Percentiles rank a stretch among this genome's conserved stretches.
phyloP scores from a whole-genome alignment of 495 filamentous ascomycete genomes.

The Podospora comata region DNA sequence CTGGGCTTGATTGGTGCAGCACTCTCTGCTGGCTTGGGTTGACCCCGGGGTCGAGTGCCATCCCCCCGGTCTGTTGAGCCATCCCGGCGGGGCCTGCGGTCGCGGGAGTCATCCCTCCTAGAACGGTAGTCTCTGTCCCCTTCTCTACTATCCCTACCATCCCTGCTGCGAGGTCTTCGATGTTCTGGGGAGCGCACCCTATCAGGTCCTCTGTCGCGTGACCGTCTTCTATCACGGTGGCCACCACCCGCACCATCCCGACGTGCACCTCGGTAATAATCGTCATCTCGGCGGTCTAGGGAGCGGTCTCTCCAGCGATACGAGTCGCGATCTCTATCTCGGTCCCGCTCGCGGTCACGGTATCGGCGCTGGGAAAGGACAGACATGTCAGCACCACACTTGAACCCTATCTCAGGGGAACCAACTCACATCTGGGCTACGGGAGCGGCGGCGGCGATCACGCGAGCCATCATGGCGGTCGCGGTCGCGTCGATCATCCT shows the following conservation, averaged over 20 bases:
- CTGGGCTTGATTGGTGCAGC: slow-evolving; percentile 40
- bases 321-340: slow-evolving; percentile 55
- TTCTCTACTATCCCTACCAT: slow-evolving; percentile 42
- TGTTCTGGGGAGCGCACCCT: slow-evolving; percentile 38
- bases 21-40: slow-evolving; percentile 38
- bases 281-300: slow-evolving; percentile 69
- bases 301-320: slow-evolving; percentile 72
- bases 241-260: slow-evolving; percentile 25
- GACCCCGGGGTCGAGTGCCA: slow-evolving; percentile 57
- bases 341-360: slow-evolving; percentile 48
- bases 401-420: slow-evolving; percentile 1
- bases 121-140: slow-evolving; percentile 61
- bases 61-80: slow-evolving; percentile 75
- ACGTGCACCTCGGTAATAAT: slow-evolving; percentile 59
- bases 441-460: slow-evolving; percentile 65
- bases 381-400: slow-evolving; percentile 31
- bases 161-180: slow-evolving; percentile 47
- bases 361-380: slow-evolving; percentile 51
- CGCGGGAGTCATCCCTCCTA: slow-evolving; percentile 79
- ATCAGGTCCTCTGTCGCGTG: slow-evolving; percentile 60
- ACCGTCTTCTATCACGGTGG: slow-evolving; percentile 48
- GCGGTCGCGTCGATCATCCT: slow-evolving; percentile 72
- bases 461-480: slow-evolving; percentile 51
- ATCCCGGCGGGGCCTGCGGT: slow-evolving; percentile 67
- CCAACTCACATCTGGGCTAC: slow-evolving; percentile 66